Evolutionary conservation across 345 rosid genomes (phyloP).

Genomic region (Aquilaria malaccensis): DNA sequence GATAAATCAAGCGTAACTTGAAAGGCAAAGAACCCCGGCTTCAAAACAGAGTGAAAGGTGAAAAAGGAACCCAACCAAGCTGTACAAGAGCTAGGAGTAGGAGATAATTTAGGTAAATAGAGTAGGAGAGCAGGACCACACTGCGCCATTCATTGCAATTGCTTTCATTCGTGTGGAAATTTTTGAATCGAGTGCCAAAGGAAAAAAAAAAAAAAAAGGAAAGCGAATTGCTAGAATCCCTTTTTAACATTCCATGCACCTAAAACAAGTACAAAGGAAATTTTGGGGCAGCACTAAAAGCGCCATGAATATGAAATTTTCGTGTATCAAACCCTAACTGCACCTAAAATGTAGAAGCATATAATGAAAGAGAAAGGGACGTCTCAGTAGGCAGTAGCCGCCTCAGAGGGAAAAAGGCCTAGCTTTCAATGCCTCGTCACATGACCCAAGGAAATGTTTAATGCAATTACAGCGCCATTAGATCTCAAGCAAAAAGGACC

Average conservation of each 20-base stretch:
- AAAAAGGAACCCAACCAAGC: neutral
- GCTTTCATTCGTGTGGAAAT: neutral
- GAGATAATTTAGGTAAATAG: neutral
- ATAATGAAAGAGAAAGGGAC: conserved; percentile 33
- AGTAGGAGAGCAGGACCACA: conserved; percentile 18
- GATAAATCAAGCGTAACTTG: neutral
- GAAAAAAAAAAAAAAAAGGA: neutral
- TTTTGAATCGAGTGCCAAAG: conserved; percentile 27
- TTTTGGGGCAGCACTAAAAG: conserved; percentile 9
- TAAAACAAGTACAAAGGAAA: neutral
- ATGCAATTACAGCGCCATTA: no score
- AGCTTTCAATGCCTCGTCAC: no score
- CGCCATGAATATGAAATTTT: conserved; percentile 14
- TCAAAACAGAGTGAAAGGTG: neutral
- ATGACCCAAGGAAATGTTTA: no score
- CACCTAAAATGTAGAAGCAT: conserved; percentile 18
- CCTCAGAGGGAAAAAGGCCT: conserved; percentile 11
- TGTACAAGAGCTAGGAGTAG: no score
- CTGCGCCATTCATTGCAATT: neutral
- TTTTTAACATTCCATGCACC: no score
- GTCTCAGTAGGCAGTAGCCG: conserved; percentile 34
- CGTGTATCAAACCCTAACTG: neutral
- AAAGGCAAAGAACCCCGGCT: conserved; percentile 5
- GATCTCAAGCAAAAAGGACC: no score
- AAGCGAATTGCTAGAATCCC: neutral